Percentiles rank a stretch among this genome's conserved stretches.
These are phyloP conservation scores for Pleurotus djamor DNA, from an alignment of 768 basidiomycete genomes.

Conservation along the genomic window DNA sequence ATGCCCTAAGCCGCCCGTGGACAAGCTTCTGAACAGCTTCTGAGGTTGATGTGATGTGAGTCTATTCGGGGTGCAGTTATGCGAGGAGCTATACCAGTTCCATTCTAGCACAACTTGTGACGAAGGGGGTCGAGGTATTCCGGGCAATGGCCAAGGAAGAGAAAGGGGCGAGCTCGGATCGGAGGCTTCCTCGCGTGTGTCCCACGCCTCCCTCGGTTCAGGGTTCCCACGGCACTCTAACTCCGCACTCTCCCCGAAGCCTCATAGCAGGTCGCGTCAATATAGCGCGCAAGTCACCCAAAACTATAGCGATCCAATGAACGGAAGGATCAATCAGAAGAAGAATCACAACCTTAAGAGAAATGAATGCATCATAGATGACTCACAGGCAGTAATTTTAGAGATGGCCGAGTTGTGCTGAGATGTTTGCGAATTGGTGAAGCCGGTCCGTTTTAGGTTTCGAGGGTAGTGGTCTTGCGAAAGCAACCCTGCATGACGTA, in stretches of 20 bases:
- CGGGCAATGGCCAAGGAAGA: background rate
- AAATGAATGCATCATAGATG: background rate
- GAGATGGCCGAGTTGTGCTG: background rate
- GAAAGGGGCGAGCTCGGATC: background rate
- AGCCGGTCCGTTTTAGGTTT: background rate
- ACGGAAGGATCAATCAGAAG: background rate
- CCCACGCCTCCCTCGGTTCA: background rate
- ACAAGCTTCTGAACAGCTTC: background rate
- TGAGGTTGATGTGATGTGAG: background rate
- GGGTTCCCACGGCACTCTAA: constrained; percentile 1
- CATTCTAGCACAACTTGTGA: background rate
- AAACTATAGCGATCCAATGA: background rate
- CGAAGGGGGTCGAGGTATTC: background rate
- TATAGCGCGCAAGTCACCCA: background rate
- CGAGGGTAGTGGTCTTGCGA: background rate
- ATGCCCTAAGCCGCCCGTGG: too few relatives aligned
- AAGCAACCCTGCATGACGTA: background rate
- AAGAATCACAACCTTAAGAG: background rate
- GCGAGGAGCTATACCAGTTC: background rate
- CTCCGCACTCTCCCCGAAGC: constrained; percentile 3
- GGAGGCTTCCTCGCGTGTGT: background rate
- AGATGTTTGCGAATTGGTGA: background rate
- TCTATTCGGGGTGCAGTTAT: background rate
- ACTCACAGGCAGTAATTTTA: background rate
- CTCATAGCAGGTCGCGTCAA: background rate